Evolutionary conservation across 23 red algal species (phyloP), one percentile per base, ranked within the genome.

Genomic region (Chondrus crispus): DNA sequence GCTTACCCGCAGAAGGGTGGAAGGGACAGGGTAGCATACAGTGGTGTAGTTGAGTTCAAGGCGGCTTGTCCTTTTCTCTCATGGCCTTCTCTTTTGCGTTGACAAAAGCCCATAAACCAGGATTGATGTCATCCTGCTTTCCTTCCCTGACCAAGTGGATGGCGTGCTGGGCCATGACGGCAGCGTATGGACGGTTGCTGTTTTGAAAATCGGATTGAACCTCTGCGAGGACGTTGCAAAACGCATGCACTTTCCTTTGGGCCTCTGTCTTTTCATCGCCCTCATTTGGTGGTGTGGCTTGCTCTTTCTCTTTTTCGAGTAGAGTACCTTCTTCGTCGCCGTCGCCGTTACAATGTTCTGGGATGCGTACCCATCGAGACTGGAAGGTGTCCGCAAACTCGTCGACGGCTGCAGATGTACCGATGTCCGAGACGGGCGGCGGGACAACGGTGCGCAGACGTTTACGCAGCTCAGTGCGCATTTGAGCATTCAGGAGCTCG

Each of bases 81-180:
- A 6, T n/a, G 60, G 18, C 26, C 60, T 7, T 22, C 60, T 66
- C 60, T 32, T 66, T 66, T 22, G 26, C 26, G 43, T 35, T 38
- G 43, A 90, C 66, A 68, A 74, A 69, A 22, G 26, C 46, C 72
- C 70, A 90, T 30, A 90, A 37, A 57, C 87, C 87, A 30, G 87
- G 87, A 79, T 90, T 90, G 52, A 90, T 90, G 3, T 81, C 46
- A 46, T 78, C 87, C 73, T 42, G 39, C 26, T 38, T 79, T 5
- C 72, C 51, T 11, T 37, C 36, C 13, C 47, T 29, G 49, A 76
- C 47, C 39, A 90, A 63, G 16, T 69, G 74, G 53, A 78, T 78
- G 26, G 87, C 87, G 45, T 53, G 26, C 30, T 57, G 41, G 33
- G 87, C 87, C 7, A 73, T 71, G 35, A 81, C 52, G 5, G 87